Conservation (phyloP, 2,329 filamentous ascomycete species). For the Neofusicoccum laricinum region DNA sequence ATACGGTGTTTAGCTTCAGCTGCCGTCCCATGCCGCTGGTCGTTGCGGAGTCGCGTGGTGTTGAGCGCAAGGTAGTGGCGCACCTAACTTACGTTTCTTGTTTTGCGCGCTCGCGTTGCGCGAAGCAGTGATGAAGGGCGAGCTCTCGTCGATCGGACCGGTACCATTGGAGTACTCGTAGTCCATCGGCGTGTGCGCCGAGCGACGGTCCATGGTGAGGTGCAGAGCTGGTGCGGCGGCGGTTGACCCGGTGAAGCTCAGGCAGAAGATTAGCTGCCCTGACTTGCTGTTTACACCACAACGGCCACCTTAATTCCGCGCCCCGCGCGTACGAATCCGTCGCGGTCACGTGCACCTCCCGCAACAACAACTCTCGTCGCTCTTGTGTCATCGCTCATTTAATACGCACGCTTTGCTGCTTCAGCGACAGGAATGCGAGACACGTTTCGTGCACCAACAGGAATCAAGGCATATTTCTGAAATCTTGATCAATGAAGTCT, state of each 20-base stretch:
- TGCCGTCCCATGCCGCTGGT: constrained; percentile 9
- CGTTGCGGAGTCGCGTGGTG: constrained; percentile 33
- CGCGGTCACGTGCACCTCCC: not conserved
- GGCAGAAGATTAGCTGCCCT: not conserved
- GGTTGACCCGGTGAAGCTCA: constrained; percentile 15
- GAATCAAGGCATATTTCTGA: not conserved
- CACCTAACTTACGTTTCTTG: constrained; percentile 39
- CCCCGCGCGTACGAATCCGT: too few species aligned
- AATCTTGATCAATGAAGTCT: not conserved
- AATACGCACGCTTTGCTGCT: not conserved
- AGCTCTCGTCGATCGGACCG: constrained; percentile 45
- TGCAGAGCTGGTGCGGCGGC: not conserved
- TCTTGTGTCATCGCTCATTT: not conserved
- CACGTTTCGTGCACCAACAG: not conserved
- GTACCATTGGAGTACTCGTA: constrained; percentile 50
- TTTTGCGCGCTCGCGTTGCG: constrained; percentile 23
- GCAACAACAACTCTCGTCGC: not conserved
- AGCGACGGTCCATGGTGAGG: constrained; percentile 11
- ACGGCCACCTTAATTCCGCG: too few species aligned
- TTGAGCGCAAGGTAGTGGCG: constrained; percentile 39
- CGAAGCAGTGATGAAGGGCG: constrained; percentile 45
- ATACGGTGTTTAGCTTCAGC: not conserved
- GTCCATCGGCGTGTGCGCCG: constrained; percentile 48
- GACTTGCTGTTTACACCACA: constrained; percentile 7
- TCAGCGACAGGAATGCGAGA: not conserved